A percentile compares a stretch with the other conserved stretches of the same genome.
Conservation (phyloP, 2,329 filamentous ascomycete species). For the Apiospora malaysiana region DNA sequence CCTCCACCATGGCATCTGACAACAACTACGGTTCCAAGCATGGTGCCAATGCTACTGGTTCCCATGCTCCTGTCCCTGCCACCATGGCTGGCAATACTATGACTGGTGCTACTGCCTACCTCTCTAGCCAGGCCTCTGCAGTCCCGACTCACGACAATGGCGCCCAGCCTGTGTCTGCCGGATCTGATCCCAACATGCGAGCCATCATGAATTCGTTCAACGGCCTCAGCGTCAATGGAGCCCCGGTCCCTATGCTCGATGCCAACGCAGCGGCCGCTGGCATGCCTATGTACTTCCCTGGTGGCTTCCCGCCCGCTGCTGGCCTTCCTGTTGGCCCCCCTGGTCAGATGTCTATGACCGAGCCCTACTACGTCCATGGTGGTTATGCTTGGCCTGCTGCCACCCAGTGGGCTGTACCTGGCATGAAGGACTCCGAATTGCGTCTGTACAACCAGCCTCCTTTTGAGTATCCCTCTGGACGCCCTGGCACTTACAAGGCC, state of each 20-base stretch:
- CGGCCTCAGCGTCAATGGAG: conserved; percentile 41
- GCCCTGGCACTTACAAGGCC: conserved; percentile 41
- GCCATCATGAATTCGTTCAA: conserved; percentile 39
- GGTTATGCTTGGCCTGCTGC: conserved; percentile 19
- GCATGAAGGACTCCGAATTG: conserved; percentile 16
- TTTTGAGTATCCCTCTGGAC: conserved; percentile 26
- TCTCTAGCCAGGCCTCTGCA: conserved; percentile 30
- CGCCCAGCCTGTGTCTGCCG: conserved; percentile 30
- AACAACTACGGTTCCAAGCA: conserved; percentile 33
- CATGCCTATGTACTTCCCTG: conserved; percentile 32
- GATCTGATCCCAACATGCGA: conserved; percentile 33
- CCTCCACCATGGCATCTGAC: conserved; percentile 32
- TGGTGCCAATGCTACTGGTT: conserved; percentile 28
- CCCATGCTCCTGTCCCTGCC: conserved; percentile 31
- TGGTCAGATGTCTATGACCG: conserved; percentile 9
- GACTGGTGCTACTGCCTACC: conserved; percentile 30
- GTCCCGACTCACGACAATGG: conserved; percentile 33
- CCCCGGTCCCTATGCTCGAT: conserved; percentile 35
- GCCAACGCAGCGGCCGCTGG: conserved; percentile 40
- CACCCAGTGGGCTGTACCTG: conserved; percentile 1
- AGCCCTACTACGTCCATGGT: conserved; percentile 18
- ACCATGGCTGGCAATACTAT: conserved; percentile 27
- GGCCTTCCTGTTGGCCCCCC: conserved; percentile 13
- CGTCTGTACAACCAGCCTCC: not conserved
- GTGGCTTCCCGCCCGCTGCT: not conserved